These are phyloP conservation scores for Yamadazyma triangularis DNA, from an alignment of 1,139 yeast genomes.

Conservation along the genomic window DNA sequence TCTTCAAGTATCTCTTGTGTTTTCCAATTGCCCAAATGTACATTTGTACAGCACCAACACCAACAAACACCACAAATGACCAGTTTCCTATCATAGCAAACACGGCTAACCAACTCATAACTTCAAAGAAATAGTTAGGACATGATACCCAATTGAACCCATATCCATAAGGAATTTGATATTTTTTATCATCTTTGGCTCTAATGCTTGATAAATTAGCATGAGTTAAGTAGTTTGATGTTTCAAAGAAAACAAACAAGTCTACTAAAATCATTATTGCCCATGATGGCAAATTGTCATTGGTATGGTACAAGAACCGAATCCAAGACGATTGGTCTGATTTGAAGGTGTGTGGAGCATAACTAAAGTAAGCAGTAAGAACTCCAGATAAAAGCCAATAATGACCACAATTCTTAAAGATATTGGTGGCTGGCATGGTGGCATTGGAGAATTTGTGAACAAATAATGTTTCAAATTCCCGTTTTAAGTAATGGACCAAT, in stretches of 20 bases:
- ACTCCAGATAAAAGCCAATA: conserved; percentile 90
- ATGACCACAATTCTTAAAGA: conserved; percentile 85
- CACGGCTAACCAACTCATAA: conserved; percentile 66
- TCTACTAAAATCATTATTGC: conserved; percentile 3
- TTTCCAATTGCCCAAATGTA: conserved; percentile 73
- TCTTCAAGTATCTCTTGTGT: conserved; percentile 61
- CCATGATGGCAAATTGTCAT: conserved; percentile 3
- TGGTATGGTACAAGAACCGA: conserved; percentile 7
- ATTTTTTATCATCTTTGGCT: conserved; percentile 31
- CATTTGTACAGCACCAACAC: conserved; percentile 77
- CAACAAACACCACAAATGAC: conserved; percentile 65
- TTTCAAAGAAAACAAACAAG: conserved; percentile 45
- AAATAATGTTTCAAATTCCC: conserved; percentile 81
- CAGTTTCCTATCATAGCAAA: conserved; percentile 73
- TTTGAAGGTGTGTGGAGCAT: conserved; percentile 44
- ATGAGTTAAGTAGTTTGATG: conserved; percentile 72
- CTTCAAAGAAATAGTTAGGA: conserved; percentile 92
- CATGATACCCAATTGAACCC: conserved; percentile 46
- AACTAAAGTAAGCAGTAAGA: conserved; percentile 62
- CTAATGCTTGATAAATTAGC: conserved; percentile 55
- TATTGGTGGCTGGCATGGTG: conserved; percentile 86
- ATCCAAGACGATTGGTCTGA: conserved; percentile 6
- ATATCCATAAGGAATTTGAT: conserved; percentile 43
- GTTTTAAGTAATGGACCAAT: conserved; percentile 73
- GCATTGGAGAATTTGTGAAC: conserved; percentile 82